phyloP scores from a whole-genome alignment of 331 rosid genomes.

The Pyracantha coccinea region DNA sequence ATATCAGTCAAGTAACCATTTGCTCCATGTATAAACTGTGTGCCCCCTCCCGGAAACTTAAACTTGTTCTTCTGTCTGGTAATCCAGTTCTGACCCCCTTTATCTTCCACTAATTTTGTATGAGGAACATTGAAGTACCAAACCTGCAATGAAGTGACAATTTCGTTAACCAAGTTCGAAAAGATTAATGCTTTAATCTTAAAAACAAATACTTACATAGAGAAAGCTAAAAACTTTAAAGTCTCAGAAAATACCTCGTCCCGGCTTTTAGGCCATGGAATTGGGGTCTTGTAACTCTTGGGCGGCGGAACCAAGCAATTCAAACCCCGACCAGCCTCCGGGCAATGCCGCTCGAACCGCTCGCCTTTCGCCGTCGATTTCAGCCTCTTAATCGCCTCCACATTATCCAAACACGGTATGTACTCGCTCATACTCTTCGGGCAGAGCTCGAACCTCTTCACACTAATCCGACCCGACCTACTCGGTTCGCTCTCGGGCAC shows the following conservation, averaged over 20 bases:
- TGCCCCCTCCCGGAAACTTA: slow-evolving; percentile 91
- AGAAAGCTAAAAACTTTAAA: background rate
- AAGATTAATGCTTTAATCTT: background rate
- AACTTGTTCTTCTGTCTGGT: slow-evolving; percentile 49
- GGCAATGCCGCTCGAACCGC: slow-evolving; percentile 79
- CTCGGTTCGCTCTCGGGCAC: slow-evolving; percentile 10
- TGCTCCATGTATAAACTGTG: slow-evolving; percentile 93
- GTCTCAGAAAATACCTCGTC: slow-evolving; percentile 55
- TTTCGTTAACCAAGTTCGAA: background rate
- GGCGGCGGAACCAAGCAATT: slow-evolving; percentile 81
- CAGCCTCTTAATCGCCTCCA: slow-evolving; percentile 40
- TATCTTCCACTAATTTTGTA: slow-evolving; percentile 77
- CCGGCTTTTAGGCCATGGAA: slow-evolving; percentile 92
- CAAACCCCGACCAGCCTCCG: slow-evolving; percentile 35
- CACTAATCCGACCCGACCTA: slow-evolving; percentile 11
- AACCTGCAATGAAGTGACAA: slow-evolving; percentile 38
- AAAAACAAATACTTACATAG: no score
- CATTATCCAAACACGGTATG: slow-evolving; percentile 90
- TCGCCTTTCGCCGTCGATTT: slow-evolving; percentile 58
- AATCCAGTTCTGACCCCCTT: slow-evolving; percentile 97
- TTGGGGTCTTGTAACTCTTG: slow-evolving; percentile 52
- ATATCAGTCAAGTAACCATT: slow-evolving; percentile 77
- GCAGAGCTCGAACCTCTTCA: slow-evolving; percentile 43
- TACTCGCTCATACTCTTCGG: slow-evolving; percentile 47
- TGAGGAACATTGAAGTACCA: slow-evolving; percentile 92